phyloP scores from a whole-genome alignment of 208 protist genomes.

The Kentomonas sorsogonicus region DNA sequence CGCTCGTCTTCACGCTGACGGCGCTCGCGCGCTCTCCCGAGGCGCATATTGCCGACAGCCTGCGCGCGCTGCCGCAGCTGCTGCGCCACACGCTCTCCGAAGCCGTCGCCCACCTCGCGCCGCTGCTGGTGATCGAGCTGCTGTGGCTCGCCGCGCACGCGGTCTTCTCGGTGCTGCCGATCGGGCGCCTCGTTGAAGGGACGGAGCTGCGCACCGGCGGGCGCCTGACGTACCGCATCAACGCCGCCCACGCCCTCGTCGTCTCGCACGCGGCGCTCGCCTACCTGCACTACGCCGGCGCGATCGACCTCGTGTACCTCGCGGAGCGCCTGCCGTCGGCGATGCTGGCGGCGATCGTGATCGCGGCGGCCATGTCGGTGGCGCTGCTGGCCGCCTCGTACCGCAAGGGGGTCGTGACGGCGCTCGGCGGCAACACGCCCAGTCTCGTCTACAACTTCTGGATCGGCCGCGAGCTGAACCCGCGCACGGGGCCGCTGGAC shows the following conservation, averaged over 20 bases:
- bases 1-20: constrained; percentile 56
- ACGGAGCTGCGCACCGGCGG: constrained; percentile 53
- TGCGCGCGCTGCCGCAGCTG: constrained; percentile 18
- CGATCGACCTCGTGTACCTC: constrained; percentile 38
- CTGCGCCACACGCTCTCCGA: constrained; percentile 8
- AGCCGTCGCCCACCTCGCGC: constrained; percentile 35
- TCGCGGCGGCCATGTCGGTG: constrained; percentile 57
- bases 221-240: constrained; percentile 73
- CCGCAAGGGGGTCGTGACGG: constrained; percentile 59
- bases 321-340: constrained; percentile 57
- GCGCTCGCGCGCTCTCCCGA: constrained; percentile 31
- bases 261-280: constrained; percentile 46
- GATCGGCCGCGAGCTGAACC: constrained; percentile 95
- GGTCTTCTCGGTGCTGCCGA: constrained; percentile 59
- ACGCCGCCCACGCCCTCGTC: constrained; percentile 74
- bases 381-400: constrained; percentile 64
- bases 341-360: constrained; percentile 71
- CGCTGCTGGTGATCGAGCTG: constrained; percentile 48
- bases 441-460: constrained; percentile 93
- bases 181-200: constrained; percentile 61
- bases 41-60: constrained; percentile 25
- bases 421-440: constrained; percentile 79
- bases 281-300: constrained; percentile 30
- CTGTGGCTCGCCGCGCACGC: constrained; percentile 62
- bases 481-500: constrained; percentile 89